These are phyloP conservation scores for Dysphania ambrosioides DNA, from an alignment of 148 eudicot species.

Conservation along the genomic window DNA sequence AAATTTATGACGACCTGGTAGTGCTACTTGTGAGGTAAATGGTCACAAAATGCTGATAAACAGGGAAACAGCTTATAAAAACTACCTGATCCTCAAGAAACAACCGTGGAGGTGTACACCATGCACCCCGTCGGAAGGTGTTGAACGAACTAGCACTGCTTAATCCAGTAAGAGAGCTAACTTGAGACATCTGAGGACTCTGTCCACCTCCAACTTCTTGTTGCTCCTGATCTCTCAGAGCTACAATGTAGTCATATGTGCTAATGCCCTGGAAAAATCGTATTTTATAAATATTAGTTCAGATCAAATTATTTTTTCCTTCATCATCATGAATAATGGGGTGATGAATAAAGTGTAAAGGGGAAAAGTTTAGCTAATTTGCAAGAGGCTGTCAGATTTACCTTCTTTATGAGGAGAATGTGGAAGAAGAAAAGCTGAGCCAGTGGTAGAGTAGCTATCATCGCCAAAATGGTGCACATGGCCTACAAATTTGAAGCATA, in stretches of 20 bases:
- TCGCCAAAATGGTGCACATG: slow-evolving; percentile 83
- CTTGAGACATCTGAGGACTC: slow-evolving; percentile 96
- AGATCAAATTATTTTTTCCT: background rate
- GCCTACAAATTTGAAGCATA: slow-evolving; percentile 44
- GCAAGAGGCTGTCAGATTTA: slow-evolving; percentile 21
- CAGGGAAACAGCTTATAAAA: background rate
- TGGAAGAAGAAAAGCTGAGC: slow-evolving; percentile 99
- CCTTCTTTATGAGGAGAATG: slow-evolving; percentile 95
- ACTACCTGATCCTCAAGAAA: slow-evolving; percentile 93
- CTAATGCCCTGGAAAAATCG: slow-evolving; percentile 67
- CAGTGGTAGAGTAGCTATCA: slow-evolving; percentile 89
- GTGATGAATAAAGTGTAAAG: background rate
- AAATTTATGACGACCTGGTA: background rate
- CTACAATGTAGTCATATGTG: slow-evolving; percentile 97
- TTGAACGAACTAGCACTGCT: slow-evolving; percentile 97
- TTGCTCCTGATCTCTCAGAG: slow-evolving; percentile 95
- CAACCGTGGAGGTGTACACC: slow-evolving; percentile 96
- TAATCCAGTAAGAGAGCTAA: slow-evolving; percentile 89
- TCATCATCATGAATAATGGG: background rate
- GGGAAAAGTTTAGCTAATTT: background rate
- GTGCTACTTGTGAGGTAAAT: background rate
- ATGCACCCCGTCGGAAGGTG: slow-evolving; percentile 76
- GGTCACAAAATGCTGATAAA: background rate
- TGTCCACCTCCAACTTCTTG: slow-evolving; percentile 86
- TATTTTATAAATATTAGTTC: background rate